Evolutionary conservation across 2,329 filamentous ascomycete genomes (phyloP).

Genomic region (Fusarium zealandicum): DNA sequence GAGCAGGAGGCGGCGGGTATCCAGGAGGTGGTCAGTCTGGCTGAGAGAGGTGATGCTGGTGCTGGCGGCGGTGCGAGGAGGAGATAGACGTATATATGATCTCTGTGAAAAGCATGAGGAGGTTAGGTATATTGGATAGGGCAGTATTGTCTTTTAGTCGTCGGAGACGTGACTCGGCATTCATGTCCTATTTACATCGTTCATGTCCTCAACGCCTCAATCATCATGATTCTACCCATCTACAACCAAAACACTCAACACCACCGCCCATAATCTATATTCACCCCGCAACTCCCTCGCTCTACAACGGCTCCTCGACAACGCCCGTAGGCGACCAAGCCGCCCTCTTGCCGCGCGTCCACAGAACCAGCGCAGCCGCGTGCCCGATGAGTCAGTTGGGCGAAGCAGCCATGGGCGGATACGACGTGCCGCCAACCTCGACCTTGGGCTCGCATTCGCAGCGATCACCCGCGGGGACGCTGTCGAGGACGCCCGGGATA

Average conservation of each 20-base stretch:
- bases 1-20: constrained; percentile 96
- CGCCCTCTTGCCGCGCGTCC: constrained; percentile 41
- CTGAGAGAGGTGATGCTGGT: constrained; percentile 70
- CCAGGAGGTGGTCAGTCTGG: constrained; percentile 88
- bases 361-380: constrained; percentile 42
- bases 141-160: neutral
- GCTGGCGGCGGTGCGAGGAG: constrained; percentile 44
- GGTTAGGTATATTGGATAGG: neutral
- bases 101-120: neutral
- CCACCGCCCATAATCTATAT: neutral
- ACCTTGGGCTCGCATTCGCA: constrained; percentile 72
- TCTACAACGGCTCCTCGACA: constrained; percentile 40
- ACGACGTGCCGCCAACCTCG: constrained; percentile 65
- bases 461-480: constrained; percentile 63
- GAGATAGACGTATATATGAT: constrained; percentile 32
- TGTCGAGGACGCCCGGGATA: constrained; percentile 67
- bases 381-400: constrained; percentile 49
- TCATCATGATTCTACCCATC: too few relatives aligned
- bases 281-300: neutral
- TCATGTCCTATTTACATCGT: too few relatives aligned
- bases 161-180: too few relatives aligned
- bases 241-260: too few relatives aligned
- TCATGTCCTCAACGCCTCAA: too few relatives aligned
- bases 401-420: constrained; percentile 67
- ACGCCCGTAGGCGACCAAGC: constrained; percentile 43